Conservation (phyloP, 2,329 filamentous ascomycete genomes). For the Pseudonectria foliicola region DNA sequence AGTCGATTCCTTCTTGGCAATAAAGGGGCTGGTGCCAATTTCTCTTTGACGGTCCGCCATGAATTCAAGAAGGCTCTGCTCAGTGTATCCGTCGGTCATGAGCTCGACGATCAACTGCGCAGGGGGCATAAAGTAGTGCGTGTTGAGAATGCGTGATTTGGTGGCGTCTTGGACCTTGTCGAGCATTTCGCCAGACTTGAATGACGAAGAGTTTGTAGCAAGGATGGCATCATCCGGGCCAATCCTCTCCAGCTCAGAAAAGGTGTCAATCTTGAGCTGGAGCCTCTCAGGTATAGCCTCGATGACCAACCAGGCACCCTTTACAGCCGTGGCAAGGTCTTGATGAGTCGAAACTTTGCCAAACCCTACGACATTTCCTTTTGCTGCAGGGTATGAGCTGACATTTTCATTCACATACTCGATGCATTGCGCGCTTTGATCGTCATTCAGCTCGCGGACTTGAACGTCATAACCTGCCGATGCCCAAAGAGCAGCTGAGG, state of each 20-base stretch:
- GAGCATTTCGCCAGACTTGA: slow-evolving; percentile 43
- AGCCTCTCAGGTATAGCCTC: slow-evolving; percentile 46
- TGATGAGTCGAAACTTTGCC: slow-evolving; percentile 28
- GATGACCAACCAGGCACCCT: slow-evolving; percentile 45
- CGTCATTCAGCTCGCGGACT: slow-evolving; percentile 34
- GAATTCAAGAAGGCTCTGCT: slow-evolving; percentile 36
- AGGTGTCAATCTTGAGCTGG: slow-evolving; percentile 39
- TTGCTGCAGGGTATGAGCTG: slow-evolving; percentile 3
- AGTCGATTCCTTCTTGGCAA: slow-evolving; percentile 40
- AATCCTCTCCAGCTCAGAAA: slow-evolving; percentile 37
- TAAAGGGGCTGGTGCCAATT: slow-evolving; percentile 34
- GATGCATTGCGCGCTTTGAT: slow-evolving; percentile 30
- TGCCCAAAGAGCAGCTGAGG: slow-evolving; percentile 28
- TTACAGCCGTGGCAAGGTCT: slow-evolving; percentile 32
- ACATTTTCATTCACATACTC: slow-evolving; percentile 33
- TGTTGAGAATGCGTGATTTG: slow-evolving; percentile 37
- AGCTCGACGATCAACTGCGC: slow-evolving; percentile 41
- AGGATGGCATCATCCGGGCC: slow-evolving; percentile 40
- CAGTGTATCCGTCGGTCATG: slow-evolving; percentile 44
- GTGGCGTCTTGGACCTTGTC: slow-evolving; percentile 30
- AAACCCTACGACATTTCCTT: neutral
- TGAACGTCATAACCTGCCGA: slow-evolving; percentile 35
- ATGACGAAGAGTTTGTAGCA: slow-evolving; percentile 45
- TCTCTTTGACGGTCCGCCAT: slow-evolving; percentile 32
- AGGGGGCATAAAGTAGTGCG: slow-evolving; percentile 45